These are phyloP conservation scores for Westerdykella sp. DNA, from an alignment of 2,329 filamentous ascomycete species.

Conservation along the genomic window DNA sequence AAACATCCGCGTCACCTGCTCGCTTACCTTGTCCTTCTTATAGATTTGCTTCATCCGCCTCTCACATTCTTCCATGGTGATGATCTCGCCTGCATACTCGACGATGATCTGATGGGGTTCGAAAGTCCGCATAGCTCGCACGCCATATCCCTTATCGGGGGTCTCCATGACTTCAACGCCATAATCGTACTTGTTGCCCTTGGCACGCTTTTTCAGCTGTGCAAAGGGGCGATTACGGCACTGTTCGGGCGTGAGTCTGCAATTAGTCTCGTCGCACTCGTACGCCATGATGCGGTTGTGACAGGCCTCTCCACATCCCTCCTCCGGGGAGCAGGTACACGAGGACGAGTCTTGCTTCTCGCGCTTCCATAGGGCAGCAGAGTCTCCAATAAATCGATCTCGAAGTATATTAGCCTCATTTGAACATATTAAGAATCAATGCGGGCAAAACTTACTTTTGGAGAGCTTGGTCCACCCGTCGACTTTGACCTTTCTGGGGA, in stretches of 20 bases:
- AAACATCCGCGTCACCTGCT: background rate
- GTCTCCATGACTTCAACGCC: conserved; percentile 96
- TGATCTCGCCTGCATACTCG: conserved; percentile 96
- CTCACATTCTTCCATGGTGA: conserved; percentile 90
- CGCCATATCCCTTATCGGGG: conserved; percentile 77
- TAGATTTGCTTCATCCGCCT: conserved; percentile 89
- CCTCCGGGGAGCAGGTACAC: conserved; percentile 51
- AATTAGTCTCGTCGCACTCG: conserved; percentile 89
- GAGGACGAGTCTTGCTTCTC: conserved; percentile 68
- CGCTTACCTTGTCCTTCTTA: conserved; percentile 79
- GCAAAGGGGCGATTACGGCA: conserved; percentile 89
- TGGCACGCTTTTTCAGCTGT: conserved; percentile 60
- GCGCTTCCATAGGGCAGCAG: conserved; percentile 73
- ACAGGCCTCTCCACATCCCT: conserved; percentile 82
- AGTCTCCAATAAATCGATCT: conserved; percentile 90
- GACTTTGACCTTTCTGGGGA: conserved; percentile 81
- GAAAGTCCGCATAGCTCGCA: conserved; percentile 85
- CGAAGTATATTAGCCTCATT: conserved; percentile 2
- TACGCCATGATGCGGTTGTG: conserved; percentile 97
- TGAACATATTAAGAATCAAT: background rate
- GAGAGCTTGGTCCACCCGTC: conserved; percentile 89
- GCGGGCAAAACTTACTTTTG: conserved; percentile 62
- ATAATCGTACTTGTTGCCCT: conserved; percentile 77
- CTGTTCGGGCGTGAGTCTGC: conserved; percentile 63
- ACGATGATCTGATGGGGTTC: conserved; percentile 90